A percentile compares a stretch with the other conserved stretches of the same genome.
These are phyloP conservation scores for Aspergillus neoniger DNA, from an alignment of 2,329 filamentous ascomycete species.

Conservation along the genomic window DNA sequence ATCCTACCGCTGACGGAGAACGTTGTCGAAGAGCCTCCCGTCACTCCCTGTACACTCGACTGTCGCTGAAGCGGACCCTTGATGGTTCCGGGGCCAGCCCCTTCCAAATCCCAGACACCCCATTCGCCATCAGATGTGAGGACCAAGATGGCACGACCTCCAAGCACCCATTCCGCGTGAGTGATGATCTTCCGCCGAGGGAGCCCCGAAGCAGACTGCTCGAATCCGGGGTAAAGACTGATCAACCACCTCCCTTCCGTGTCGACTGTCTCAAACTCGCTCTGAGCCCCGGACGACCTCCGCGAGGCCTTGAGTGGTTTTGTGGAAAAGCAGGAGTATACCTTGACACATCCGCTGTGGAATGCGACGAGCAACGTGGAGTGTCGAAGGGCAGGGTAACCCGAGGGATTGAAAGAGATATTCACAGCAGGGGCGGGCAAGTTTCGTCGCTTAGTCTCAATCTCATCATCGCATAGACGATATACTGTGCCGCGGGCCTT, in stretches of 20 bases:
- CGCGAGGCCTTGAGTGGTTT: slow-evolving; percentile 29
- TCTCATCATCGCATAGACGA: slow-evolving; percentile 37
- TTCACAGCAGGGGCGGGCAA: slow-evolving; percentile 53
- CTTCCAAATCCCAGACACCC: slow-evolving; percentile 54
- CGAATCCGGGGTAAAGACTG: slow-evolving; percentile 46
- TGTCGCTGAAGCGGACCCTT: slow-evolving; percentile 44
- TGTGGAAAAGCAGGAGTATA: slow-evolving; percentile 57
- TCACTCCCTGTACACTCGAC: slow-evolving; percentile 41
- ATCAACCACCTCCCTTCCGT: slow-evolving; percentile 47
- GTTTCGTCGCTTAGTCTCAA: slow-evolving; percentile 49
- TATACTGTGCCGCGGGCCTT: slow-evolving; percentile 21
- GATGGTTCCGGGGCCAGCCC: slow-evolving; percentile 42
- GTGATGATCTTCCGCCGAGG: slow-evolving; percentile 46
- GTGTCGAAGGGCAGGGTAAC: slow-evolving; percentile 55
- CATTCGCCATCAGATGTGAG: slow-evolving; percentile 51
- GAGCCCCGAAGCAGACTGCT: slow-evolving; percentile 31
- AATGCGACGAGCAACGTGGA: slow-evolving; percentile 59
- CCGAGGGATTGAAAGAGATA: slow-evolving; percentile 57
- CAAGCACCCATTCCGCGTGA: slow-evolving; percentile 49
- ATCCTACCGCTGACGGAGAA: slow-evolving; percentile 48
- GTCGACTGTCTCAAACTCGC: slow-evolving; percentile 35
- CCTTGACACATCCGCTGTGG: slow-evolving; percentile 56
- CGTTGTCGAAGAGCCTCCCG: slow-evolving; percentile 42
- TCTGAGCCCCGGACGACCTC: slow-evolving; percentile 33
- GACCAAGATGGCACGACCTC: slow-evolving; percentile 48